These are phyloP conservation scores for Dictyostelium firmibasis DNA, from an alignment of 78 protist species.

Conservation along the genomic window DNA sequence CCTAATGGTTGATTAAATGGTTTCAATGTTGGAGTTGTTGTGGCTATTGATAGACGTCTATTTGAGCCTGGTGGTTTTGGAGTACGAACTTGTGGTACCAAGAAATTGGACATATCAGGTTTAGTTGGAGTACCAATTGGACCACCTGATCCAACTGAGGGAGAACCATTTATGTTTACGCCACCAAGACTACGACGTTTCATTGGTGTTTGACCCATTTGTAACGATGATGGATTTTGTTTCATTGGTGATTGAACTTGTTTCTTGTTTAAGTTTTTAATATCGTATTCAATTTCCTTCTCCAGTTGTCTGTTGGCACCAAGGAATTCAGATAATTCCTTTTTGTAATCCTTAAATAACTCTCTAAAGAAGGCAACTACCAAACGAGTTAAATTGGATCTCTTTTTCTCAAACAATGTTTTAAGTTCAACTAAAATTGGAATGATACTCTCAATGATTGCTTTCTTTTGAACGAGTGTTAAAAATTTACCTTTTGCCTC, in stretches of 20 bases:
- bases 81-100: conserved; percentile 34
- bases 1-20: conserved; percentile 11
- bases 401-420: conserved; percentile 73
- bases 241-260: conserved; percentile 39
- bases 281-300: conserved; percentile 82
- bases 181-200: not conserved
- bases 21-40: not conserved
- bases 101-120: conserved; percentile 46
- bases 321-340: conserved; percentile 77
- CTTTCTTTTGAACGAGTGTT: conserved; percentile 75
- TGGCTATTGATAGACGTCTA: not conserved
- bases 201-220: not conserved
- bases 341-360: conserved; percentile 72
- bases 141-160: not conserved
- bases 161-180: not conserved
- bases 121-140: not conserved
- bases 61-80: not conserved
- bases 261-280: conserved; percentile 3
- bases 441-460: conserved; percentile 75
- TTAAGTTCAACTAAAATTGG: conserved; percentile 84
- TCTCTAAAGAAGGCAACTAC: conserved; percentile 61
- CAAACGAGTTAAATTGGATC: conserved; percentile 78
- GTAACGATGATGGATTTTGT: not conserved
- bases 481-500: conserved; percentile 16
- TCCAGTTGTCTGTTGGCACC: conserved; percentile 80